Base-by-base conservation (phyloP, 345 rosid genomes). In the Raphanus raphanistrum region DNA sequence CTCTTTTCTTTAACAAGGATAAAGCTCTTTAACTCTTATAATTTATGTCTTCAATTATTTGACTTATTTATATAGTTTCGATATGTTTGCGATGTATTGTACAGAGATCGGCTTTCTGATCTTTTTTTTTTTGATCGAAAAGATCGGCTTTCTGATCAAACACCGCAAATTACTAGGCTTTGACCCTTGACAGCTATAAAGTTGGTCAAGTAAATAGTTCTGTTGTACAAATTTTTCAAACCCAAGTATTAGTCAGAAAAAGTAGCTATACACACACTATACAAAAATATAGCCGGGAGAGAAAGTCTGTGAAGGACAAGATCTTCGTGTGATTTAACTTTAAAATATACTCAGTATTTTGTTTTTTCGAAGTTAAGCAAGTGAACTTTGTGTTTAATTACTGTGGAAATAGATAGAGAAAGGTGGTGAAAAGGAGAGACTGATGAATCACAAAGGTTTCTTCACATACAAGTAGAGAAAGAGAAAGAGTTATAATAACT, bases 401-500 rank as follows among this genome's bases (percentile, higher is more conserved):
- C 77, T 70, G 58, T 71, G 69, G 74, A 50, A n/a, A 27, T 16
- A 45, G 61, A 36, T 66, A 36, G 31, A 62, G 75, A 76, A 82
- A 73, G 66, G 75, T 71, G 66, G 66, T 78, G 81, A 74, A 69
- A 64, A 71, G 76, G 79, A 78, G 66, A 70, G 74, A 60, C 43
- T 5, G 73, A 76, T 76, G 79, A 81, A 82, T 85, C 83, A 70
- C 68, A 71, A 71, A 80, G 90, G 84, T 86, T 92, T 86, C 98
- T 90, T 90, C 90, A 63, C 73, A 84, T 78, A 78, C 81, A 89
- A 91, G 96, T 76, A 88, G 85, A 77, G 77, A 81, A 76, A 81
- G 77, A 80, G 83, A 86, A 77, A 83, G 87, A 75, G 88, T 83
- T 83, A 71, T 29, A 70, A 83, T 85, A 63, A 58, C n/a, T 57